Percentiles rank a stretch among this genome's conserved stretches.
These are phyloP conservation scores for Scolecobasidium constrictum DNA, from an alignment of 2,329 filamentous ascomycete species.

Conservation along the genomic window DNA sequence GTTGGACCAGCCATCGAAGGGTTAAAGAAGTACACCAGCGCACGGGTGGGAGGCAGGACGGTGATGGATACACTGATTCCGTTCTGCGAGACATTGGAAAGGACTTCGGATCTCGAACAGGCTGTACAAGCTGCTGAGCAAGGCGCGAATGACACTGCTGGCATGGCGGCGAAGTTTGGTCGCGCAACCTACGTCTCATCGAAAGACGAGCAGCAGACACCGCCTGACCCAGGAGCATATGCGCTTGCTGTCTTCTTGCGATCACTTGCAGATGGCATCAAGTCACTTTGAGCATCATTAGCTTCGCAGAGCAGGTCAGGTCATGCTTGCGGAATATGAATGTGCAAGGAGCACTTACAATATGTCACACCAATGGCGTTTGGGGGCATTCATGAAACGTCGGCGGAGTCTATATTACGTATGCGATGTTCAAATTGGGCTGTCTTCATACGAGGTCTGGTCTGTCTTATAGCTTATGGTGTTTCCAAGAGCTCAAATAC, in stretches of 20 bases:
- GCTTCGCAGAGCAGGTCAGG: too few species aligned
- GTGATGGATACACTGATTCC: constrained; percentile 81
- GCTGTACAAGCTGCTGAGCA: constrained; percentile 66
- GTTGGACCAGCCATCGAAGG: constrained; percentile 60
- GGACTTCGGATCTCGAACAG: constrained; percentile 54
- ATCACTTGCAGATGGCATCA: not conserved
- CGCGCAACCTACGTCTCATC: constrained; percentile 74
- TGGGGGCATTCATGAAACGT: too few species aligned
- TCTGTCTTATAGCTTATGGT: too few species aligned
- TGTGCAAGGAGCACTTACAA: too few species aligned
- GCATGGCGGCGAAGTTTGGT: constrained; percentile 82
- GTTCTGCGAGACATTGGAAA: constrained; percentile 62
- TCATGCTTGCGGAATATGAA: too few species aligned
- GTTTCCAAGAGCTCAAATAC: too few species aligned
- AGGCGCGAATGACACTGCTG: constrained; percentile 74
- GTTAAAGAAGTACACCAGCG: constrained; percentile 75
- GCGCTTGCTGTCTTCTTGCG: constrained; percentile 48
- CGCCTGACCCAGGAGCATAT: constrained; percentile 62
- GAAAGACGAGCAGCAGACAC: constrained; percentile 49
- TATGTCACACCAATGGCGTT: too few species aligned
- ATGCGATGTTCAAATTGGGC: too few species aligned
- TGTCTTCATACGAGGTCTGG: too few species aligned
- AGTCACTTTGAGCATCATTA: too few species aligned
- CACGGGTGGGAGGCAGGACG: constrained; percentile 77
- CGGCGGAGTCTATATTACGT: too few species aligned